Conservation (phyloP, 1,284 basidiomycete species). For the Moniliophthora roreri region DNA sequence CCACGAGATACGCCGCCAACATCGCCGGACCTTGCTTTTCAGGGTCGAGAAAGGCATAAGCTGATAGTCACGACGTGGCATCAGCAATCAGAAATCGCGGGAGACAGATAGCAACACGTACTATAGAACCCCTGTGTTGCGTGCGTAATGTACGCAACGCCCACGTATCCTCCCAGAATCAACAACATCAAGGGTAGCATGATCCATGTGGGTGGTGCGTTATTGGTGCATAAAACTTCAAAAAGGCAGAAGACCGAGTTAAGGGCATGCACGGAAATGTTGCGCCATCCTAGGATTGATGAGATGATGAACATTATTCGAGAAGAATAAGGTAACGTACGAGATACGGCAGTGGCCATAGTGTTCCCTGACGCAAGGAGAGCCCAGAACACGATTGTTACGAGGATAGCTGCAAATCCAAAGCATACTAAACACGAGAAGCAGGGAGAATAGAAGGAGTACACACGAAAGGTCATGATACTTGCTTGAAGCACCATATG, state of each 20-base stretch:
- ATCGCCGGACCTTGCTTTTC: conserved; percentile 17
- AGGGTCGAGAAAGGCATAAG: conserved; percentile 37
- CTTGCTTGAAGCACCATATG: conserved; percentile 57
- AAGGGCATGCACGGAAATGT: conserved; percentile 61
- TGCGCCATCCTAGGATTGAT: conserved; percentile 46
- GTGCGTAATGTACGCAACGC: conserved; percentile 63
- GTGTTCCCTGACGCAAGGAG: conserved; percentile 45
- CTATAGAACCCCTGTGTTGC: conserved; percentile 62
- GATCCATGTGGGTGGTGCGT: conserved; percentile 52
- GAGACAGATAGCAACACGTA: conserved; percentile 31
- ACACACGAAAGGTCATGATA: conserved; percentile 61
- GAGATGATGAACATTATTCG: not conserved
- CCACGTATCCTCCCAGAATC: conserved; percentile 58
- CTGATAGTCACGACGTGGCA: conserved; percentile 19
- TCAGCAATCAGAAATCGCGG: not conserved
- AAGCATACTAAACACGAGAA: conserved; percentile 8
- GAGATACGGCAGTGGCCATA: conserved; percentile 35
- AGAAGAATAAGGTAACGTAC: conserved; percentile 29
- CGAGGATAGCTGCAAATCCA: conserved; percentile 55
- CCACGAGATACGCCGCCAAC: conserved; percentile 46
- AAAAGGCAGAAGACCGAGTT: conserved; percentile 58
- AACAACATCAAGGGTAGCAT: conserved; percentile 46
- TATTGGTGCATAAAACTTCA: conserved; percentile 58
- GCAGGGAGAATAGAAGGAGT: not conserved
- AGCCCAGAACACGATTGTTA: conserved; percentile 68